Conservation (phyloP, 2,329 filamentous ascomycete species). For the Penicillium sp. region DNA sequence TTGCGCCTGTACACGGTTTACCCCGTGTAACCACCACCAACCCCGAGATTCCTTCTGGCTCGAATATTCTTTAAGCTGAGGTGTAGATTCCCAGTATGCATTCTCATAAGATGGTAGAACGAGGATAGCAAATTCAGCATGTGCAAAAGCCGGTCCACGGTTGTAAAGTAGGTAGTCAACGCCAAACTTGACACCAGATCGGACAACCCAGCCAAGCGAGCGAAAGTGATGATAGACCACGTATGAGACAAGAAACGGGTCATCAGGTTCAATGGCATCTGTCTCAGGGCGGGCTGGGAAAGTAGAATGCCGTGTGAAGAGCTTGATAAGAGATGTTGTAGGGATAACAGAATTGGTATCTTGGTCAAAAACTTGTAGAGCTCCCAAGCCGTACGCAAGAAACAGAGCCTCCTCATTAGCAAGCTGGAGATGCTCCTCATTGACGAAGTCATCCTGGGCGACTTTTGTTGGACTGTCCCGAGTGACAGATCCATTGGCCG, state of each 20-base stretch:
- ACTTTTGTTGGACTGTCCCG: constrained; percentile 16
- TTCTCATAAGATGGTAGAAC: constrained; percentile 79
- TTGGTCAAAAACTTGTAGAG: constrained; percentile 56
- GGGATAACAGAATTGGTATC: constrained; percentile 42
- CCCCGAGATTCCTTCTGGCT: constrained; percentile 43
- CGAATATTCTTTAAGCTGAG: constrained; percentile 48
- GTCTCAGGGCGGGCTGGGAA: constrained; percentile 55
- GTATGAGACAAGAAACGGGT: constrained; percentile 82
- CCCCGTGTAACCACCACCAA: constrained; percentile 66
- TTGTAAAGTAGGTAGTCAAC: constrained; percentile 94
- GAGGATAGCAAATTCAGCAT: constrained; percentile 87
- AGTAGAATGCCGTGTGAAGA: constrained; percentile 67
- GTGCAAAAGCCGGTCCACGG: constrained; percentile 86
- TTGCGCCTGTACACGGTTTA: constrained; percentile 84
- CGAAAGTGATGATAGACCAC: constrained; percentile 94
- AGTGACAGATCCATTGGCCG: constrained; percentile 15
- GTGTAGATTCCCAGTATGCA: constrained; percentile 61
- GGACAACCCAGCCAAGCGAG: constrained; percentile 89
- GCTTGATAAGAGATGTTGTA: constrained; percentile 56
- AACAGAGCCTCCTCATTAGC: constrained; percentile 91
- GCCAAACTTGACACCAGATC: constrained; percentile 89
- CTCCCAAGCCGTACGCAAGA: constrained; percentile 74
- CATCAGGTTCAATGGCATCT: constrained; percentile 62
- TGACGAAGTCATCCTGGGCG: constrained; percentile 28
- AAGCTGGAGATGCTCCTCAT: constrained; percentile 86